Conservation (phyloP, 768 basidiomycete genomes). For the Cystofilobasidium capitatum region DNA sequence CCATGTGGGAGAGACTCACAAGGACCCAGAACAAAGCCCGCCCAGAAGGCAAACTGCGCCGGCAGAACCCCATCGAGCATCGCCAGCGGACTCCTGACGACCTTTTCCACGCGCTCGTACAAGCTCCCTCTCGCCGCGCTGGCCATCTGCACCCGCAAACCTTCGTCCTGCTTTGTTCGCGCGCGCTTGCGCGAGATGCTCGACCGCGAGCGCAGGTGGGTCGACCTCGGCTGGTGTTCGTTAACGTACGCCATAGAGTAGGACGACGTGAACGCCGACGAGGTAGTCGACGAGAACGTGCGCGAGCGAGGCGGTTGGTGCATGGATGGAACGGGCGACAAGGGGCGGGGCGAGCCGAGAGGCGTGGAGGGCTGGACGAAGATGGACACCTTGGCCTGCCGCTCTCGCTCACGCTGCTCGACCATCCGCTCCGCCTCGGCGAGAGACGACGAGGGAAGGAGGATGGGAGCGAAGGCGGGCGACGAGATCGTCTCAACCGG, state of each 20-base stretch:
- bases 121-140: not conserved
- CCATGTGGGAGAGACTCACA: not conserved
- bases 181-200: not conserved
- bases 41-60: constrained; percentile 18
- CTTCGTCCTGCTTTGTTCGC: not conserved
- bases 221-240: not conserved
- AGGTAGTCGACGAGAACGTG: constrained; percentile 11
- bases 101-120: constrained; percentile 7
- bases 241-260: not conserved
- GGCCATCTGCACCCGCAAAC: not conserved
- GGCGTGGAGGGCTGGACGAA: constrained; percentile 19
- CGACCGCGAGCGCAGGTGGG: not conserved
- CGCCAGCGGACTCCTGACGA: not conserved
- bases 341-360: not conserved
- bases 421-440: not conserved
- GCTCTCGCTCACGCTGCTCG: not conserved
- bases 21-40: constrained; percentile 25
- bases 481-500: not conserved
- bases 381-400: not conserved
- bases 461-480: not conserved
- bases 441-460: not conserved
- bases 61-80: constrained; percentile 19
- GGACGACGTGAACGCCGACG: constrained; percentile 1
- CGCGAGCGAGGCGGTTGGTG: not conserved
- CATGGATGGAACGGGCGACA: not conserved